Evolutionary conservation across 2,329 filamentous ascomycete species (phyloP).

Genomic region (Aspergillus pseudoglaucus): DNA sequence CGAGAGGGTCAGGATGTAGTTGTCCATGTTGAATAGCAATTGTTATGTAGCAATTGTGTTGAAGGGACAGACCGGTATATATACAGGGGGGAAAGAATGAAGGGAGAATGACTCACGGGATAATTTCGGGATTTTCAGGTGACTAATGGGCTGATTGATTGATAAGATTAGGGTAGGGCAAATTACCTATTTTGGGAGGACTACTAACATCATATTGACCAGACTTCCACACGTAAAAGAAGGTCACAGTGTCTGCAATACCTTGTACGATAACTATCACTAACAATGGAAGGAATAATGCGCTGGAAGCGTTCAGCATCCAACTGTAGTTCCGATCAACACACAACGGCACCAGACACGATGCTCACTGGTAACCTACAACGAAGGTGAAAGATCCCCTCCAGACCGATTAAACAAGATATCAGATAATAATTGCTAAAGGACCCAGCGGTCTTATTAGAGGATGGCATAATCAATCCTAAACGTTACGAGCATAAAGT

Average conservation of each 20-base stretch:
- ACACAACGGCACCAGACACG: background rate
- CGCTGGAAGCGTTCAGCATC: background rate
- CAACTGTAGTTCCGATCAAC: background rate
- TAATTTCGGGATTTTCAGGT: background rate
- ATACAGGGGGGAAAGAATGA: background rate
- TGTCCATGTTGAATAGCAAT: slow-evolving; percentile 28
- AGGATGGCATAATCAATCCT: background rate
- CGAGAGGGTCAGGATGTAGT: slow-evolving; percentile 71
- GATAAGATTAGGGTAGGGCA: no score
- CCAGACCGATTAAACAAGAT: background rate
- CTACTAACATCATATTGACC: background rate
- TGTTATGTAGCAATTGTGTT: slow-evolving; percentile 12
- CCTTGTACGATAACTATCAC: no score
- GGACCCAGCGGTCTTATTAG: no score
- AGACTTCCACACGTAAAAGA: no score
- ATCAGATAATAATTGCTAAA: no score
- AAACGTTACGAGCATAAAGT: background rate
- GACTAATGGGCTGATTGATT: no score
- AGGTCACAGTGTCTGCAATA: no score
- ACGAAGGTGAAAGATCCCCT: background rate
- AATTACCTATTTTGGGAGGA: no score
- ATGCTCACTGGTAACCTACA: background rate
- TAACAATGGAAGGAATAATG: no score
- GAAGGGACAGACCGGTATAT: slow-evolving; percentile 13
- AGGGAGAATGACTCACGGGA: background rate